Base-by-base conservation (phyloP, 306 rosid species). In the Vigna reflexopilosa region DNA sequence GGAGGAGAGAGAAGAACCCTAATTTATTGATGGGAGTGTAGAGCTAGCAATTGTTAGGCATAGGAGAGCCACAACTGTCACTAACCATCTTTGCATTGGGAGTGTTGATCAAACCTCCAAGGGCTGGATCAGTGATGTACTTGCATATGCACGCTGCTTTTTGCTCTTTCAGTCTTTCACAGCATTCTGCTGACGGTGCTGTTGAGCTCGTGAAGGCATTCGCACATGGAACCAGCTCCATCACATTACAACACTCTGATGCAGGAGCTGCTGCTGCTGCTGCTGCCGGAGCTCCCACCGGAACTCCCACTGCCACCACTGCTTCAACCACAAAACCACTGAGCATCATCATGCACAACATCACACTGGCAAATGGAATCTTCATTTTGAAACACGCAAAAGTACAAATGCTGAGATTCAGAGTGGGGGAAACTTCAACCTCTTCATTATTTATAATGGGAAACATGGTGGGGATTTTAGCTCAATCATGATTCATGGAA, bases 81-180 rank as follows among this genome's bases (percentile, higher is more conserved):
- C 56, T 67, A 47, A 67, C 56, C 73, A 45, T 45, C 57, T 67
- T 67, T 14, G 73, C 73, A 67, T 67, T 67, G 56, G 73, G 9
- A 6, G 57, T 67, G 57, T 67, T 47, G 22, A 67, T 67, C 38
- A 67, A 47, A 13, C 7, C 15, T 4, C 0, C 3, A 7, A 67
- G 56, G 4, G 73, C 26, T 24, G 73, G 73, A 55, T 67, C 72
- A 0, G 45, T 67, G 3, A 67, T 67, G 9, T 67, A 67, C 7
- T 20, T 38, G 20, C 72, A 67, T 22, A 67, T 67, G 72, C 55
- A 67, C 6, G 12, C 0, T 65, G 9, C 4, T 22, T 7, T 7
- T 45, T 67, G 72, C 72, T 67, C 38, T 50, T 22, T 67, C 8
- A 67, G 19, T 45, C 55, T 67, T 0, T 67, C 14, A 15, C 73